Evolutionary conservation across 1,284 basidiomycete species (phyloP).

Genomic region (Cryptococcus neoformans): DNA sequence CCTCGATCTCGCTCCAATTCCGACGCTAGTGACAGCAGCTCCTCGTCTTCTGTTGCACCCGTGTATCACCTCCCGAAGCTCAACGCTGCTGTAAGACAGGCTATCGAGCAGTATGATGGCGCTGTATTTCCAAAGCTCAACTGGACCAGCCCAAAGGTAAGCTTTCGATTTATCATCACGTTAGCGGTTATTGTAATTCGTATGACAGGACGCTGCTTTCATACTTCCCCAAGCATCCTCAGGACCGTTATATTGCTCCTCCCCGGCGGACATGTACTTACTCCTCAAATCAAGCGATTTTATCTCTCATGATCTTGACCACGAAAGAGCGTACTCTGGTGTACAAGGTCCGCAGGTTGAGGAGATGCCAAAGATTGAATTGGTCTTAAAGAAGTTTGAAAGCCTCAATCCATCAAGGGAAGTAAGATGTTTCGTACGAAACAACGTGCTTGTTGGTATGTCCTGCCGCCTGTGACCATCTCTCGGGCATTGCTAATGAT

Average conservation of each 20-base stretch:
- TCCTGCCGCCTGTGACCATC: background rate
- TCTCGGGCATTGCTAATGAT: background rate
- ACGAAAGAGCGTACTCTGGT: slow-evolving; percentile 46
- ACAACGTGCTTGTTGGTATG: slow-evolving; percentile 66
- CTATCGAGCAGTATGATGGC: slow-evolving; percentile 64
- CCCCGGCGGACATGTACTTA: slow-evolving; percentile 86
- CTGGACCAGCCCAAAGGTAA: slow-evolving; percentile 82
- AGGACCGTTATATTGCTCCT: slow-evolving; percentile 78
- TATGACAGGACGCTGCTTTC: slow-evolving; percentile 82
- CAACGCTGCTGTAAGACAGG: slow-evolving; percentile 66
- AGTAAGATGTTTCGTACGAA: slow-evolving; percentile 79
- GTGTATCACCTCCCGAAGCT: slow-evolving; percentile 63
- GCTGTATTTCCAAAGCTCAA: slow-evolving; percentile 95
- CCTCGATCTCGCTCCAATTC: slow-evolving; percentile 5
- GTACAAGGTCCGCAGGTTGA: slow-evolving; percentile 20
- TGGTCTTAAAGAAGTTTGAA: slow-evolving; percentile 92
- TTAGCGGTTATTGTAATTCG: background rate
- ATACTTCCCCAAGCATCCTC: slow-evolving; percentile 72
- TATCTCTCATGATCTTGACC: slow-evolving; percentile 71
- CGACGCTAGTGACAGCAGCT: background rate
- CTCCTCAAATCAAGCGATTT: slow-evolving; percentile 93
- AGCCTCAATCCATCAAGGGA: slow-evolving; percentile 78
- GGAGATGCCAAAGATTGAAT: slow-evolving; percentile 63
- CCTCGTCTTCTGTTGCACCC: slow-evolving; percentile 24
- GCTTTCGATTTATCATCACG: slow-evolving; percentile 16